A percentile compares a stretch with the other conserved stretches of the same genome.
Evolutionary conservation across 805 yeast genomes (phyloP).

Genomic region (Barnettozyma botsteinii): DNA sequence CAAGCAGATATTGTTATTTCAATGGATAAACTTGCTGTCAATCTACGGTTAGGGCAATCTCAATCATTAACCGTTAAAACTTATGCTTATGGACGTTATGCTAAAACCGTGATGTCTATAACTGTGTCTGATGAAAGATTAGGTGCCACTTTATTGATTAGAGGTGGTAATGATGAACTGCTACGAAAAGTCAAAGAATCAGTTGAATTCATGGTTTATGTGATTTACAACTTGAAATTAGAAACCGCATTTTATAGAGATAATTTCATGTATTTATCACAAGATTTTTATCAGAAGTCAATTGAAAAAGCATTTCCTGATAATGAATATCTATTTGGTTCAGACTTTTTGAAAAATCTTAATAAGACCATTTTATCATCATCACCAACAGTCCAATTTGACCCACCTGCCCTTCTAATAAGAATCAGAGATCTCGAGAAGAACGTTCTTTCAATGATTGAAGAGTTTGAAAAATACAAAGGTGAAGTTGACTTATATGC

Average conservation of each 20-base stretch:
- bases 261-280: constrained; percentile 50
- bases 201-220: constrained; percentile 73
- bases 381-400: constrained; percentile 79
- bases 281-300: constrained; percentile 29
- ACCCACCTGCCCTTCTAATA: constrained; percentile 57
- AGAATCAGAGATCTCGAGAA: constrained; percentile 50
- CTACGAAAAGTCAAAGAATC: constrained; percentile 70
- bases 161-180: constrained; percentile 66
- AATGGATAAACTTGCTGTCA: constrained; percentile 73
- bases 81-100: constrained; percentile 46
- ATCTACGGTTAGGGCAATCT: constrained; percentile 72
- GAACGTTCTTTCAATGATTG: constrained; percentile 24
- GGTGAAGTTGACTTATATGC: constrained; percentile 10
- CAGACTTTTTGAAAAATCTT: constrained; percentile 35
- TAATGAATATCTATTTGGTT: constrained; percentile 27
- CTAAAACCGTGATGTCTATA: constrained; percentile 72
- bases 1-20: constrained; percentile 82
- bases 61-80: constrained; percentile 63
- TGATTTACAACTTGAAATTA: constrained; percentile 68
- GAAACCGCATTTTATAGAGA: constrained; percentile 74
- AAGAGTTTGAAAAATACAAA: constrained; percentile 20
- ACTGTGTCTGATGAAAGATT: constrained; percentile 66
- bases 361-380: constrained; percentile 59
- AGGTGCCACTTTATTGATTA: constrained; percentile 81
- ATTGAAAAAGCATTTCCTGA: constrained; percentile 13